Evolutionary conservation across 176 grass and related monocot species (phyloP).

Genomic region (Avena insularis): DNA sequence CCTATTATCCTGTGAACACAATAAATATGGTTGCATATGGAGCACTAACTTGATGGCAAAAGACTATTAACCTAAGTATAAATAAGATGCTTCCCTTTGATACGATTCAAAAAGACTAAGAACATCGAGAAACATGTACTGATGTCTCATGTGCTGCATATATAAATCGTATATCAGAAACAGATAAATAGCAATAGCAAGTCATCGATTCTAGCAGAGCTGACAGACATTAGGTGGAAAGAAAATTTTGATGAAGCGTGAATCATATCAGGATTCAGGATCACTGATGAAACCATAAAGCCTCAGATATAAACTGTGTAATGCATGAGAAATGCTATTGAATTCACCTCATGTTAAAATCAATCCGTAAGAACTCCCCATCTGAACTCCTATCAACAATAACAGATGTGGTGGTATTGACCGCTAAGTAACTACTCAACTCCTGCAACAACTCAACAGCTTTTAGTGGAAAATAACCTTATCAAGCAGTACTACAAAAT

Average conservation of each 20-base stretch:
- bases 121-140: conserved; percentile 8
- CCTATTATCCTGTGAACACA: conserved; percentile 1
- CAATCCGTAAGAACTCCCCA: conserved; percentile 91
- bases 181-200: conserved; percentile 17
- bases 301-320: background rate
- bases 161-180: background rate
- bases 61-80: conserved; percentile 11
- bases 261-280: background rate
- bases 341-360: conserved; percentile 92
- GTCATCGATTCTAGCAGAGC: conserved; percentile 10
- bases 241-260: conserved; percentile 15
- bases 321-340: conserved; percentile 1
- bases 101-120: conserved; percentile 2
- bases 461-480: conserved; percentile 36
- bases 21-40: background rate
- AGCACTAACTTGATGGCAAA: background rate
- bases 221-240: background rate
- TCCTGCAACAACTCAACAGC: conserved; percentile 70
- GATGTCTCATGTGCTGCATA: background rate
- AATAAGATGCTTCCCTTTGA: conserved; percentile 16
- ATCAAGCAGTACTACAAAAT: background rate
- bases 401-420: conserved; percentile 85
- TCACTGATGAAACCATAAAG: conserved; percentile 20
- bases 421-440: conserved; percentile 82
- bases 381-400: conserved; percentile 97